Conservation (phyloP, 2,329 filamentous ascomycete species). For the Fusarium drepaniforme region DNA sequence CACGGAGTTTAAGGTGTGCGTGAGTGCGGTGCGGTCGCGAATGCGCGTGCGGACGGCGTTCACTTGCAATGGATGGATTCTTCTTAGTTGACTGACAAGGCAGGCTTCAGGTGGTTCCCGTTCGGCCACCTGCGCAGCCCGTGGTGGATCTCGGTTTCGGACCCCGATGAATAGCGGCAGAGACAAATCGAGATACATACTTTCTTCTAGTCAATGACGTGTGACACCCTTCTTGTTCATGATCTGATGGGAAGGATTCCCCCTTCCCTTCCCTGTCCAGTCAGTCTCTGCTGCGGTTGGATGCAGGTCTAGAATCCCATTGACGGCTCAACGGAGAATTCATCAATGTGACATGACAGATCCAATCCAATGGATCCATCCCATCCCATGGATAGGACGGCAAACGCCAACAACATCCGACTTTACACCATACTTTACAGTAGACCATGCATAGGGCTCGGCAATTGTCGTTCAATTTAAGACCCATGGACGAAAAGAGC, state of each 20-base stretch:
- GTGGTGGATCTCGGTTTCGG: conserved; percentile 15
- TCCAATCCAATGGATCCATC: background rate
- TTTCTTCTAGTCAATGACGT: conserved; percentile 28
- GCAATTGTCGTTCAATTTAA: background rate
- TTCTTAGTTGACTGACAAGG: background rate
- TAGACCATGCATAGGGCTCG: background rate
- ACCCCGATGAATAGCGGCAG: background rate
- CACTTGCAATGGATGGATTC: background rate
- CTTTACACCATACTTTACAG: background rate
- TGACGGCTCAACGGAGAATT: conserved; percentile 16
- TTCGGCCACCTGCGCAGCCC: conserved; percentile 22
- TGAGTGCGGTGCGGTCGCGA: background rate
- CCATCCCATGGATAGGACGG: background rate
- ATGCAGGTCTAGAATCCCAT: background rate
- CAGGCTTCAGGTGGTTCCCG: conserved; percentile 9
- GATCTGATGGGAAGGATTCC: conserved; percentile 26
- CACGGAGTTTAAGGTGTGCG: conserved; percentile 2
- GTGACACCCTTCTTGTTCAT: conserved; percentile 23
- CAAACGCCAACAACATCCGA: background rate
- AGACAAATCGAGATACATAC: background rate
- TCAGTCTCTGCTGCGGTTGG: background rate
- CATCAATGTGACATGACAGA: background rate
- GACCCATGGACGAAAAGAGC: background rate
- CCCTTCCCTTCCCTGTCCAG: background rate
- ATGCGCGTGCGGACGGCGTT: conserved; percentile 21